These are phyloP conservation scores for Eruca vesicaria DNA, from an alignment of 441 rosid species.

Conservation along the genomic window DNA sequence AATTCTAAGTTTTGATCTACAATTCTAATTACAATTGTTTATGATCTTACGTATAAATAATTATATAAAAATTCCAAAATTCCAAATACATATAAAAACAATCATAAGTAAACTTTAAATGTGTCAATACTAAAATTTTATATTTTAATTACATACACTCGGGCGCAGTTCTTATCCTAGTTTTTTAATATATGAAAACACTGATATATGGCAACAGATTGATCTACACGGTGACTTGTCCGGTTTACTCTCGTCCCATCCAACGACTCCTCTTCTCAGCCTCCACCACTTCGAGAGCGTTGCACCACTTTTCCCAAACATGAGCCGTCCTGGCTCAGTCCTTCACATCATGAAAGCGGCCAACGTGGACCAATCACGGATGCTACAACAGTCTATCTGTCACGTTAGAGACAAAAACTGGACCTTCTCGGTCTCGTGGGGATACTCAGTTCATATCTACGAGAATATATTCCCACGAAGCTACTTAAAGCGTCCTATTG, in stretches of 20 bases:
- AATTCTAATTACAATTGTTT: too few species aligned
- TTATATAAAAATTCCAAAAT: too few species aligned
- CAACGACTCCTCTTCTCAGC: conserved; percentile 46
- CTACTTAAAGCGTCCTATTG: conserved; percentile 42
- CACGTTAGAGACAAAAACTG: conserved; percentile 43
- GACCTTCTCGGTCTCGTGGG: conserved; percentile 74
- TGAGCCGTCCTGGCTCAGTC: conserved; percentile 43
- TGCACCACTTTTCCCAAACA: conserved; percentile 53
- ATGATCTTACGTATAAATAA: too few species aligned
- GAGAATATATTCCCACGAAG: conserved; percentile 54
- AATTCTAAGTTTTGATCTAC: too few species aligned
- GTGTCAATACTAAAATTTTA: too few species aligned
- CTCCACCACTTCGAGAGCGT: conserved; percentile 56
- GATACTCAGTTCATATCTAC: conserved; percentile 54
- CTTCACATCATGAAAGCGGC: conserved; percentile 56
- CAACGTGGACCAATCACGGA: conserved; percentile 47
- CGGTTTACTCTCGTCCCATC: conserved; percentile 63
- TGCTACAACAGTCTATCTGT: conserved; percentile 62
- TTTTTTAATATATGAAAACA: too few species aligned
- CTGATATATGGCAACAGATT: conserved; percentile 36
- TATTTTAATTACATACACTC: too few species aligned
- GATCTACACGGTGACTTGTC: conserved; percentile 56
- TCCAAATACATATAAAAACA: too few species aligned
- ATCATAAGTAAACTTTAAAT: too few species aligned
- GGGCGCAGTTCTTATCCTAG: too few species aligned